These are phyloP conservation scores for Eucalyptus albens DNA, from an alignment of 345 rosid species.

Conservation along the genomic window DNA sequence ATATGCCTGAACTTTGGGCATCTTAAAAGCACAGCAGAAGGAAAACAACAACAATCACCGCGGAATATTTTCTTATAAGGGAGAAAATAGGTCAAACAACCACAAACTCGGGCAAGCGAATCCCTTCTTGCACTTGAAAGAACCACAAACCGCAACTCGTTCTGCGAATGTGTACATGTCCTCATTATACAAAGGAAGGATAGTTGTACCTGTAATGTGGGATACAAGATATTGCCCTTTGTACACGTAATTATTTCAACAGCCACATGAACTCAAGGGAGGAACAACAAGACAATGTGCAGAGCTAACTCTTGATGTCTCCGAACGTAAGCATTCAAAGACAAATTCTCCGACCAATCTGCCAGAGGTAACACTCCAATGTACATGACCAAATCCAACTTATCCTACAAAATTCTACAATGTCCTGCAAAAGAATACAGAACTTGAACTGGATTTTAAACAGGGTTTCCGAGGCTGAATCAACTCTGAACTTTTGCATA, in stretches of 20 bases:
- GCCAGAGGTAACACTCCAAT: background rate
- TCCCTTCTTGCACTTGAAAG: background rate
- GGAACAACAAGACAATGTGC: background rate
- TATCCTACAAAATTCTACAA: background rate
- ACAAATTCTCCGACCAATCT: background rate
- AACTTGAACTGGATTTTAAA: background rate
- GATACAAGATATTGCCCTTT: background rate
- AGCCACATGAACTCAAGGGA: background rate
- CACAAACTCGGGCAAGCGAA: background rate
- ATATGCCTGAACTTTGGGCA: background rate
- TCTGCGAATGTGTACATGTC: background rate
- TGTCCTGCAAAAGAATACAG: background rate
- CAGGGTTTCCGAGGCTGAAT: background rate
- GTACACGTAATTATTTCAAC: background rate
- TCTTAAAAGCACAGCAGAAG: background rate
- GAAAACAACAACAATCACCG: background rate
- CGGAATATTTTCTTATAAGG: background rate
- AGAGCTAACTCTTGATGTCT: background rate
- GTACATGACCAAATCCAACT: background rate
- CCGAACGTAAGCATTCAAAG: background rate
- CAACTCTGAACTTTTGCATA: background rate
- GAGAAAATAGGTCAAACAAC: background rate
- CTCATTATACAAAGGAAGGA: background rate
- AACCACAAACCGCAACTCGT: background rate
- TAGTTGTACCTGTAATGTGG: background rate